Evolutionary conservation across 1,284 basidiomycete species (phyloP).

Genomic region (Sporisorium graminicola): DNA sequence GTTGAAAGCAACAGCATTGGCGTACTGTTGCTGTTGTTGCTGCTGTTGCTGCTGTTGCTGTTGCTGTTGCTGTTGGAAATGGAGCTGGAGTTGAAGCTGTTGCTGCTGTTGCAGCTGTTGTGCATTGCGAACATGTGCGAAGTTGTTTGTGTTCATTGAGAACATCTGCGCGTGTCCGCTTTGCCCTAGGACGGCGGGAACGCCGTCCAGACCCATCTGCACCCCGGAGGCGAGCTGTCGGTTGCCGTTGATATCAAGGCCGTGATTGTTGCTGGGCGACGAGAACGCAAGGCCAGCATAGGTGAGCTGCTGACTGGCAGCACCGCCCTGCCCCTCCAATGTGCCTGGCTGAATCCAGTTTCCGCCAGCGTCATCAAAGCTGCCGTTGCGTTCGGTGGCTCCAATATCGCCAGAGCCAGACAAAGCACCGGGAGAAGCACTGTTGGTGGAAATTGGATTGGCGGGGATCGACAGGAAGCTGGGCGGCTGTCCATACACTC

Average conservation of each 20-base stretch:
- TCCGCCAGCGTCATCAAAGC: conserved; percentile 20
- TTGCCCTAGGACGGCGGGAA: conserved; percentile 16
- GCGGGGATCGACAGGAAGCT: conserved; percentile 19
- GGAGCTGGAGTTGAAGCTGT: conserved; percentile 6
- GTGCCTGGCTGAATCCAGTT: conserved; percentile 29
- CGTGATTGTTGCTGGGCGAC: conserved; percentile 15
- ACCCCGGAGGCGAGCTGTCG: conserved; percentile 12
- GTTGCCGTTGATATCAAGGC: conserved; percentile 14
- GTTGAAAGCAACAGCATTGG: conserved; percentile 24
- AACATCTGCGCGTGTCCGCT: conserved; percentile 29
- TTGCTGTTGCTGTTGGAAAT: conserved; percentile 30
- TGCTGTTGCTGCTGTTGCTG: conserved; percentile 31
- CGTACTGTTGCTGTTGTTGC: conserved; percentile 28
- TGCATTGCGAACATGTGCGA: conserved; percentile 29
- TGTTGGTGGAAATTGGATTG: conserved; percentile 4
- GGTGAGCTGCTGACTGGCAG: conserved; percentile 17
- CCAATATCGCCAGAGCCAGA: conserved; percentile 33
- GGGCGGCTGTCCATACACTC: conserved; percentile 9
- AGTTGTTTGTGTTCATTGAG: conserved; percentile 30
- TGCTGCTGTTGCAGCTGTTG: conserved; percentile 34
- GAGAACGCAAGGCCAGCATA: conserved; percentile 41
- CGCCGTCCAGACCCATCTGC: conserved; percentile 8
- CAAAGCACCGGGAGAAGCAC: conserved; percentile 38
- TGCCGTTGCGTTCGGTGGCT: conserved; percentile 14
- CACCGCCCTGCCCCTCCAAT: conserved; percentile 12